phyloP scores from a whole-genome alignment of 805 yeast species.

The Spencermartinsiella europaea region DNA sequence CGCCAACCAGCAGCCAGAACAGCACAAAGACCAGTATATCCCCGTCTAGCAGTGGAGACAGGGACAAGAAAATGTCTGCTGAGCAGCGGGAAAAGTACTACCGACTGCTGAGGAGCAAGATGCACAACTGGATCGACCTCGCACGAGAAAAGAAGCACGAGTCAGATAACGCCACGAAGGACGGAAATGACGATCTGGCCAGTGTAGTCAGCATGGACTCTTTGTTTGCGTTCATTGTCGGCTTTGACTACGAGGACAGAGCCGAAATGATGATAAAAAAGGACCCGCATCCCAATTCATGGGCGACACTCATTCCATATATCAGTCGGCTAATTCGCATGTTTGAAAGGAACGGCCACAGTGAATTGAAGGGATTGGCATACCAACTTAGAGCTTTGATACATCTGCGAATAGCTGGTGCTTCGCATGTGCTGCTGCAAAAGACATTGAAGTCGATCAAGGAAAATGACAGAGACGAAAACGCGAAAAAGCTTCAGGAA shows the following conservation, averaged over 20 bases:
- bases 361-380: constrained; percentile 28
- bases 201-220: constrained; percentile 36
- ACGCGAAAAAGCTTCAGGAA: neutral
- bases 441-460: neutral
- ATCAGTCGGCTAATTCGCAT: constrained; percentile 25
- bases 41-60: neutral
- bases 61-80: constrained; percentile 1
- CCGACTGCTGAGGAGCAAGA: constrained; percentile 23
- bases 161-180: constrained; percentile 32
- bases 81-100: constrained; percentile 22
- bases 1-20: too few relatives aligned
- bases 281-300: constrained; percentile 29
- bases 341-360: constrained; percentile 22
- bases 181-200: constrained; percentile 28
- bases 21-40: neutral
- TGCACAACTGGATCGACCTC: constrained; percentile 34
- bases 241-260: constrained; percentile 37
- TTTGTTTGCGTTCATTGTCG: constrained; percentile 35
- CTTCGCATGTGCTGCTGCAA: constrained; percentile 12
- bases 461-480: neutral
- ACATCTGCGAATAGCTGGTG: constrained; percentile 21
- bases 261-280: constrained; percentile 27
- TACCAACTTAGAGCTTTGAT: constrained; percentile 30
- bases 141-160: constrained; percentile 38
- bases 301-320: constrained; percentile 36